Conservation (phyloP, 2,329 filamentous ascomycete genomes). For the Paecilomyces sp. region DNA sequence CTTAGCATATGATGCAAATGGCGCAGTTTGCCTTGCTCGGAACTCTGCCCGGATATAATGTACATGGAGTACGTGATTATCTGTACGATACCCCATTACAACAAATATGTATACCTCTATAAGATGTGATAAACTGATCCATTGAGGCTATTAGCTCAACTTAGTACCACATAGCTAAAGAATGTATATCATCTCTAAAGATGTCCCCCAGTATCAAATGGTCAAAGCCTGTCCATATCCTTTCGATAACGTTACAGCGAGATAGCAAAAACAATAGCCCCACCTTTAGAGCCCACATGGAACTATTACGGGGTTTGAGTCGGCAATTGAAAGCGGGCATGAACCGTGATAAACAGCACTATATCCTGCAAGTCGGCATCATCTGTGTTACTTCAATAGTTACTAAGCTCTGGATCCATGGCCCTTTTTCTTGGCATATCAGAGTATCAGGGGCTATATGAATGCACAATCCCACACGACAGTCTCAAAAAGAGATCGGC, state of each 20-base stretch:
- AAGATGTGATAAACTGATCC: too few species aligned
- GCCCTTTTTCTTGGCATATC: not conserved
- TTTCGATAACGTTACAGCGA: not conserved
- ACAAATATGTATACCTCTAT: too few species aligned
- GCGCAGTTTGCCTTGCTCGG: too few species aligned
- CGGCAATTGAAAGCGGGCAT: not conserved
- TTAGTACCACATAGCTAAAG: too few species aligned
- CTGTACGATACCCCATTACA: too few species aligned
- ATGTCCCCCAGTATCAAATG: not conserved
- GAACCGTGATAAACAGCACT: not conserved
- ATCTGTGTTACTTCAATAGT: not conserved
- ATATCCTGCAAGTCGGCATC: not conserved
- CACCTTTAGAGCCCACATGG: not conserved
- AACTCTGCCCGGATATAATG: too few species aligned
- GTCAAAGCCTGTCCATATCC: not conserved
- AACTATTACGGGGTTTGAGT: not conserved
- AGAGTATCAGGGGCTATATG: not conserved
- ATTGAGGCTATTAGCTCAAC: too few species aligned
- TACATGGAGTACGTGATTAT: too few species aligned
- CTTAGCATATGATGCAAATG: too few species aligned
- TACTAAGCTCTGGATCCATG: not conserved
- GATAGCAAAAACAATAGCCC: not conserved
- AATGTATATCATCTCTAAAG: not conserved
- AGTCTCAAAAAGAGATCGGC: not conserved
- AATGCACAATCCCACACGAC: not conserved